Evolutionary conservation across 2,329 filamentous ascomycete species (phyloP).

Genomic region (Tolypocladium tropicale): DNA sequence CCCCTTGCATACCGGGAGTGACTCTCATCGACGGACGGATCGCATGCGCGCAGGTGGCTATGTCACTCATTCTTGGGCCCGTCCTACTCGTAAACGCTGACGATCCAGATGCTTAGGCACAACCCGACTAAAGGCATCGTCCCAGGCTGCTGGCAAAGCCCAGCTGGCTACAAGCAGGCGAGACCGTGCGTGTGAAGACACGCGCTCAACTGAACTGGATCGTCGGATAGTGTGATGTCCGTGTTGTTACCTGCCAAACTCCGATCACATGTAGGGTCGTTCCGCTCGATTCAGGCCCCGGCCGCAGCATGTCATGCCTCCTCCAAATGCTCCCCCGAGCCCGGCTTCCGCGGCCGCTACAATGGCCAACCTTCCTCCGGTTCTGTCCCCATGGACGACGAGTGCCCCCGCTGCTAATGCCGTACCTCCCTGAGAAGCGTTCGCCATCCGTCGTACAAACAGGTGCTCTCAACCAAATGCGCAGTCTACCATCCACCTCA

Average conservation of each 20-base stretch:
- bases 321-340: neutral
- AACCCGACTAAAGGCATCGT: no score
- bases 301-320: neutral
- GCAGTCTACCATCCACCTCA: slow-evolving; percentile 9
- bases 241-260: slow-evolving; percentile 9
- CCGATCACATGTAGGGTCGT: slow-evolving; percentile 2
- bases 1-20: neutral
- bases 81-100: no score
- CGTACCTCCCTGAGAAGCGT: neutral
- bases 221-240: neutral
- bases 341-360: no score
- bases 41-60: no score
- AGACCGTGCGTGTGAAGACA: no score
- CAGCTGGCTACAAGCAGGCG: no score
- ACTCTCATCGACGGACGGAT: no score
- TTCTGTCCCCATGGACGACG: no score
- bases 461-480: neutral
- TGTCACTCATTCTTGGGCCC: no score
- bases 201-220: neutral
- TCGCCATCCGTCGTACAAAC: neutral
- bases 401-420: neutral
- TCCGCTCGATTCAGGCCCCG: neutral
- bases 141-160: no score
- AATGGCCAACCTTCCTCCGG: no score
- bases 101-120: neutral